phyloP scores from a whole-genome alignment of 1,284 basidiomycete genomes.

The Ceraceosorus guamensis region DNA sequence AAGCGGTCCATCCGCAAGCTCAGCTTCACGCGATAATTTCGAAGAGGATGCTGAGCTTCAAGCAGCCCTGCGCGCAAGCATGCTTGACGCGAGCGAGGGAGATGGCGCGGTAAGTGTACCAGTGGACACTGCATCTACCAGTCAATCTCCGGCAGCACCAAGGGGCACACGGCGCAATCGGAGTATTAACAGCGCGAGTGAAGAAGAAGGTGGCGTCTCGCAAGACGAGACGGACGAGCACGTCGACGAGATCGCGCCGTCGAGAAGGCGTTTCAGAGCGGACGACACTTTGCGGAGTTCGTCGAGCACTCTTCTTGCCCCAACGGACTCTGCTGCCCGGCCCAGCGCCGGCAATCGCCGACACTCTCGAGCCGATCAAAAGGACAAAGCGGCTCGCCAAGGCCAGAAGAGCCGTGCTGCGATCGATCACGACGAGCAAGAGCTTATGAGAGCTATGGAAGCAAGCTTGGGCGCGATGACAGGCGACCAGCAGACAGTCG shows the following conservation, averaged over 20 bases:
- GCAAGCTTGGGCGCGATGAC: too few species aligned
- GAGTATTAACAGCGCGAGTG: conserved; percentile 4
- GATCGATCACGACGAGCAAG: background rate
- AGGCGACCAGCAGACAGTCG: too few species aligned
- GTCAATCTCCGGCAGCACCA: too few species aligned
- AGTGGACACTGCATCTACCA: too few species aligned
- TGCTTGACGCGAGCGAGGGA: background rate
- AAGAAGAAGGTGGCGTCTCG: conserved; percentile 16
- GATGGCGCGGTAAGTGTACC: too few species aligned
- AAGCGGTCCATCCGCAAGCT: too few species aligned
- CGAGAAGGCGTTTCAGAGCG: conserved; percentile 1
- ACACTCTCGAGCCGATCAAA: background rate
- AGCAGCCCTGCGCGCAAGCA: conserved; percentile 28
- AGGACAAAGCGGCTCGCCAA: background rate
- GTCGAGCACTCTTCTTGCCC: background rate
- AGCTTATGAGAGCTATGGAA: background rate
- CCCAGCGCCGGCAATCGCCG: background rate
- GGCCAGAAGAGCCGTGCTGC: background rate
- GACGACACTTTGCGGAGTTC: too few species aligned
- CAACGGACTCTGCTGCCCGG: background rate
- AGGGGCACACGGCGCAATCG: background rate
- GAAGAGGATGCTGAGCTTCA: conserved; percentile 34
- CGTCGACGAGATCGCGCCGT: conserved; percentile 36
- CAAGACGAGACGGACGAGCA: conserved; percentile 30
- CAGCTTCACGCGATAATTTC: background rate